A percentile compares a stretch with the other conserved stretches of the same genome.
phyloP scores from a whole-genome alignment of 352 stramenopile species.

The Elongisporangium anandrum region DNA sequence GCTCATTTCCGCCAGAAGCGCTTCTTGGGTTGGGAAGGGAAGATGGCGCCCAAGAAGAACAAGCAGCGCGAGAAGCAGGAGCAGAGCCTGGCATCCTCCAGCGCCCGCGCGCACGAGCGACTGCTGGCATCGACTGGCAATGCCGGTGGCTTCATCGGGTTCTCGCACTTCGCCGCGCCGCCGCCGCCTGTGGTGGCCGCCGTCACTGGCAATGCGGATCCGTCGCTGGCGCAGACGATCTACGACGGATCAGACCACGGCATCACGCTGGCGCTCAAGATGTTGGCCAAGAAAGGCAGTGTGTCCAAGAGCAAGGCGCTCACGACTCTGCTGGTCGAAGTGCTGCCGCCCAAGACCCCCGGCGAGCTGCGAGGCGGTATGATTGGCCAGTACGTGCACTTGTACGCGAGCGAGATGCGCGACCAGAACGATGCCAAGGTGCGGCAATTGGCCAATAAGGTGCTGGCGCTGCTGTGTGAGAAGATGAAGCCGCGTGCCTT shows the following conservation, averaged over 20 bases:
- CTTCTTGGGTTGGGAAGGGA: neutral
- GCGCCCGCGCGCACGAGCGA: conserved; percentile 62
- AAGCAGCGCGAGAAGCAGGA: conserved; percentile 87
- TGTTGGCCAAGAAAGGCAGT: conserved; percentile 77
- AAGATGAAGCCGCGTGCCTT: conserved; percentile 77
- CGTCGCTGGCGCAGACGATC: conserved; percentile 35
- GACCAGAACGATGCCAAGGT: conserved; percentile 85
- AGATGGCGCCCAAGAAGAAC: conserved; percentile 65
- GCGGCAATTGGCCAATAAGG: conserved; percentile 69
- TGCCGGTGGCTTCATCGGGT: conserved; percentile 59
- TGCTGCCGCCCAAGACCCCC: conserved; percentile 56
- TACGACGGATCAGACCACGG: conserved; percentile 81
- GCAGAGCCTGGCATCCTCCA: conserved; percentile 77
- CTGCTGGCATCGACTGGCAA: conserved; percentile 32
- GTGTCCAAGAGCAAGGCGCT: conserved; percentile 85
- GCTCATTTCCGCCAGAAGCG: neutral
- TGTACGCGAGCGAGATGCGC: conserved; percentile 77
- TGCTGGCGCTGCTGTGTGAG: conserved; percentile 43
- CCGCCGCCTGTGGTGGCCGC: conserved; percentile 9
- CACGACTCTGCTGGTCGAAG: conserved; percentile 45
- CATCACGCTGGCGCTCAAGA: conserved; percentile 76
- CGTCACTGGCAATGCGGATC: conserved; percentile 10
- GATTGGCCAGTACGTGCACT: conserved; percentile 71
- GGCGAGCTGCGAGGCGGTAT: conserved; percentile 51
- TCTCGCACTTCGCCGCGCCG: conserved; percentile 52